Evolutionary conservation across 208 protist species (phyloP).

Genomic region (Giardia muris): DNA sequence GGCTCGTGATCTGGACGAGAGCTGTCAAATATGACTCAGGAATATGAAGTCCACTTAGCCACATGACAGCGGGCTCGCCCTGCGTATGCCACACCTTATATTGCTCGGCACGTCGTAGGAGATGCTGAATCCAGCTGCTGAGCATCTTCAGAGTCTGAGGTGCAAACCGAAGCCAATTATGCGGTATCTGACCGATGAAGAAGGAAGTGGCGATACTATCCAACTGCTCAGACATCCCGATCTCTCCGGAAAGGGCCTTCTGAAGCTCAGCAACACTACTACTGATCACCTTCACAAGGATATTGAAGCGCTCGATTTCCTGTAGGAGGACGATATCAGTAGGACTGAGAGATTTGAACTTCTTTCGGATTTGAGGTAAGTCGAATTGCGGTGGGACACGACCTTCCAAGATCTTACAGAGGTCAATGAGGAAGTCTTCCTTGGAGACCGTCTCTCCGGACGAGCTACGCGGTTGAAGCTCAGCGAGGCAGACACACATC

Average conservation of each 20-base stretch:
- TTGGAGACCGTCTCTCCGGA: conserved; percentile 62
- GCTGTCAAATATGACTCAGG: conserved; percentile 89
- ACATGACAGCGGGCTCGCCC: conserved; percentile 87
- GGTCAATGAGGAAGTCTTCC: conserved; percentile 67
- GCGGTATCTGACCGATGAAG: conserved; percentile 73
- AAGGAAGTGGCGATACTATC: conserved; percentile 72
- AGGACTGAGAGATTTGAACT: conserved; percentile 53
- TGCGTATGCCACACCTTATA: conserved; percentile 73
- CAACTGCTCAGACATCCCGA: conserved; percentile 83
- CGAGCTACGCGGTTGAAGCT: conserved; percentile 73
- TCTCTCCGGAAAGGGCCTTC: conserved; percentile 75
- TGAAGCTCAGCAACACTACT: conserved; percentile 72
- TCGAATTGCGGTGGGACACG: conserved; percentile 50
- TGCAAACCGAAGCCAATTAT: conserved; percentile 65
- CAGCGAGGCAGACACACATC: conserved; percentile 76
- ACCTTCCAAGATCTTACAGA: conserved; percentile 53
- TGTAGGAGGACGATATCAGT: conserved; percentile 88
- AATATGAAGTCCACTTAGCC: conserved; percentile 91
- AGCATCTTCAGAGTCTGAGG: conserved; percentile 81
- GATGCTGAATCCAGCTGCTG: conserved; percentile 78
- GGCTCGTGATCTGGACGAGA: conserved; percentile 84
- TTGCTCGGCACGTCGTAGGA: conserved; percentile 66
- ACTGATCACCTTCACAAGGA: conserved; percentile 64
- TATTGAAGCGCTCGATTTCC: conserved; percentile 90
- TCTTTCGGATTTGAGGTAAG: conserved; percentile 22